phyloP scores from a whole-genome alignment of 129 eudicot species.

The Saussurea involucrata region DNA sequence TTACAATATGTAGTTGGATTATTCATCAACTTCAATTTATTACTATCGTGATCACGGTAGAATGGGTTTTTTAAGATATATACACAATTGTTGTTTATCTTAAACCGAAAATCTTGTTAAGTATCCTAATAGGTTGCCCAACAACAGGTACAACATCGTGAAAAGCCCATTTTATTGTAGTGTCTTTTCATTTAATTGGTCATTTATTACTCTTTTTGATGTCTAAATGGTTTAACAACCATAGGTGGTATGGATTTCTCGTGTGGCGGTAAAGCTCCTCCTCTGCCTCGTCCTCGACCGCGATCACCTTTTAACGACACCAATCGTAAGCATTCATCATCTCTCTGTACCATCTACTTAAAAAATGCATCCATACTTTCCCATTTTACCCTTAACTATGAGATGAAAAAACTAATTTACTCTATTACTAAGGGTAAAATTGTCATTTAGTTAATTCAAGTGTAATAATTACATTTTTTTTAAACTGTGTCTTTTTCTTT shows the following conservation, averaged over 20 bases:
- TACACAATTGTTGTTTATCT: too few relatives aligned
- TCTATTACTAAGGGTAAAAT: too few relatives aligned
- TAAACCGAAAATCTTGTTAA: too few relatives aligned
- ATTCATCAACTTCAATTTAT: too few relatives aligned
- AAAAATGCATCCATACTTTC: too few relatives aligned
- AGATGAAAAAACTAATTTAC: too few relatives aligned
- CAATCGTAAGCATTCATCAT: slow-evolving; percentile 2
- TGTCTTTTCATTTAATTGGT: not conserved
- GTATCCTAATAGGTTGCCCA: too few relatives aligned
- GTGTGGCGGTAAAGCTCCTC: slow-evolving; percentile 20
- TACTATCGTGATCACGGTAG: not conserved
- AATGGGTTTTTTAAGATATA: too few relatives aligned
- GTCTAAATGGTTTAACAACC: not conserved
- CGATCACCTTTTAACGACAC: slow-evolving; percentile 13
- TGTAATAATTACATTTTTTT: too few relatives aligned
- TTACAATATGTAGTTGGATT: not conserved
- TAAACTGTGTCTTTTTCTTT: too few relatives aligned
- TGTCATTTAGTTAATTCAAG: too few relatives aligned
- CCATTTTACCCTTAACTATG: too few relatives aligned
- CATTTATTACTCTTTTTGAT: not conserved
- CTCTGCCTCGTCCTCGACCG: slow-evolving; percentile 7
- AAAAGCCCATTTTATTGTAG: not conserved
- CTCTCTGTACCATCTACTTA: not conserved
- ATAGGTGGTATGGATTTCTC: slow-evolving; percentile 12
- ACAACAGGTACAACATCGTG: not conserved